Base-by-base conservation (phyloP, 345 rosid species). In the Camelina laxa region DNA sequence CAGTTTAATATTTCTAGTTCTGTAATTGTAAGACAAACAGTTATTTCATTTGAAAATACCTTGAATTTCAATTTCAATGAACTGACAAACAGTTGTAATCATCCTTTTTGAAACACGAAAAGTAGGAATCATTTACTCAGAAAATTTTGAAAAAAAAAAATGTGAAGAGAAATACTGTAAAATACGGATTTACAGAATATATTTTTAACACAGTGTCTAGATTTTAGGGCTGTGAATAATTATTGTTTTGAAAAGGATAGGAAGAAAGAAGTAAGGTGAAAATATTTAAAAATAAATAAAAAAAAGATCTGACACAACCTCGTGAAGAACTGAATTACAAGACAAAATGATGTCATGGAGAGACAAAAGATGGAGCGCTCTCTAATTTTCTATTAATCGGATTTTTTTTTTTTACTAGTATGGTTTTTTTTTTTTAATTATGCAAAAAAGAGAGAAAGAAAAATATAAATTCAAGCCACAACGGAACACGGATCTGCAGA, bases 261-360 rank as follows among this genome's bases (percentile, higher is more conserved):
- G 70, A 31, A 70, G 39, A 41, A 77, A 35, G 30, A 65, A 19
- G 39, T 55, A 64, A 36, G 19, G 58, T 47, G n/a, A 20, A 45
- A 42, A 33, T 38, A 59, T 0, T 45, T 38, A 35, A 3, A 38
- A 10, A 38, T 36, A 9, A 9, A 27, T 35, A 58, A 22, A 82
- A 77, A 62, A 70, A 39, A 67, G 45, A 77, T 82, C 98, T 93
- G 97, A 91, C 97, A 89, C 84, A 77, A 70, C 84, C 93, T 90
- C 96, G 93, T 93, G 96, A 91, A 81, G 83, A 83, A 82, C 82
- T 83, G 86, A 83, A 80, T 81, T 86, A 86, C 85, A 85, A 66
- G 91, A 88, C 97, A 91, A 93, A 84, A 87, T 68, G 81, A 84
- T 77, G 96, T 84, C 87, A 82, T 89, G 82, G 87, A 83, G 74